These are phyloP conservation scores for Plasmodium fragile DNA, from an alignment of 169 alveolate genomes.

Conservation along the genomic window DNA sequence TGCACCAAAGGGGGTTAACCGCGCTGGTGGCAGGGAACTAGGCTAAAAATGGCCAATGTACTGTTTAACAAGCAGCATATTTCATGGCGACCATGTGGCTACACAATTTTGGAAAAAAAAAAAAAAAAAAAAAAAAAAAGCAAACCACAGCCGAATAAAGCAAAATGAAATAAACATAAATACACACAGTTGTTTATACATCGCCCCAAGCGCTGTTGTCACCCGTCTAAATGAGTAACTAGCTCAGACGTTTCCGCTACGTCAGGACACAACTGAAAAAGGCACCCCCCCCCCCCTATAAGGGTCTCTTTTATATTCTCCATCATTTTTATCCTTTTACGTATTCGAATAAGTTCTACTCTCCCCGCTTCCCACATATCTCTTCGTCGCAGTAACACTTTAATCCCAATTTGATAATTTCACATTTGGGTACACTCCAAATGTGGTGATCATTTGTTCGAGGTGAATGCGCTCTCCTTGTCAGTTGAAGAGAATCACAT, in stretches of 20 bases:
- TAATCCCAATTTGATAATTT: not conserved
- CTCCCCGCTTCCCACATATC: not conserved
- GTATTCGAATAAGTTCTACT: not conserved
- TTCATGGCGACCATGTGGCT: not conserved
- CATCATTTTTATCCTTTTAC: not conserved
- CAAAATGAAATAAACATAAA: not conserved
- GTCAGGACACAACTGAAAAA: not conserved
- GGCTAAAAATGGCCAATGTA: not conserved
- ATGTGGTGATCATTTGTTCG: not conserved
- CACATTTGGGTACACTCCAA: not conserved
- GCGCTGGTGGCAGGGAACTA: not conserved
- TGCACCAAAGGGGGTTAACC: not conserved
- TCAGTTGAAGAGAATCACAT: not conserved
- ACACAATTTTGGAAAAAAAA: not conserved
- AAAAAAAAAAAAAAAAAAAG: not conserved
- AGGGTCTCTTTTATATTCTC: not conserved
- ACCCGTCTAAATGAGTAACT: not conserved
- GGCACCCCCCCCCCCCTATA: not conserved
- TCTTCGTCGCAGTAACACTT: not conserved
- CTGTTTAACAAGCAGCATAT: not conserved
- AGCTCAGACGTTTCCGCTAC: not conserved
- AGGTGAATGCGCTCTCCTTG: not conserved
- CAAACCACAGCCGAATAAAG: not conserved
- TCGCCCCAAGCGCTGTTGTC: not conserved
- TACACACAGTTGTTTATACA: not conserved